Evolutionary conservation across 352 stramenopile genomes (phyloP).

Genomic region (Saprolegnia parasitica): DNA sequence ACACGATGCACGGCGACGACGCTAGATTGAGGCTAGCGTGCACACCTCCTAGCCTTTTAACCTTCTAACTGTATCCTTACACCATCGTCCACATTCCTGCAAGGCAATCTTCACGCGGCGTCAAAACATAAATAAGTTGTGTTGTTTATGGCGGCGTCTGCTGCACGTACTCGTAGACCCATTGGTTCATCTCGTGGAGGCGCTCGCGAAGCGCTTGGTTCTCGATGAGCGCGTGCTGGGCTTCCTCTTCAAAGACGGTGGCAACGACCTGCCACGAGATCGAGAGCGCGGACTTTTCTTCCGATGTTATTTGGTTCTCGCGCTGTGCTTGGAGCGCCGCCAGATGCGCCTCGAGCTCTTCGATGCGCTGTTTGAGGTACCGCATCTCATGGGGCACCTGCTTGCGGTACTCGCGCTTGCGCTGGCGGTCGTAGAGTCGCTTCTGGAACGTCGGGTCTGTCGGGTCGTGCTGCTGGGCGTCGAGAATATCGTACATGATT

Average conservation of each 20-base stretch:
- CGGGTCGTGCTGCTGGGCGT: conserved; percentile 8
- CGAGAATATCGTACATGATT: conserved; percentile 15
- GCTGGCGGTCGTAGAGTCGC: conserved; percentile 7
- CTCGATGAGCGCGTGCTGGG: not conserved
- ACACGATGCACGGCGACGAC: no score
- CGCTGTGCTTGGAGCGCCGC: not conserved
- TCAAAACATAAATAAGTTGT: no score
- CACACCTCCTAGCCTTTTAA: no score
- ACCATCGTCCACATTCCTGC: no score
- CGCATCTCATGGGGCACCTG: conserved; percentile 8
- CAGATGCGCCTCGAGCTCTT: conserved; percentile 1
- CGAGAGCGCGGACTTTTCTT: not conserved
- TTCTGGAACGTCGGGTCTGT: conserved; percentile 7
- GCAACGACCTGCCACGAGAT: conserved; percentile 15
- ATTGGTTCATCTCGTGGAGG: conserved; percentile 10
- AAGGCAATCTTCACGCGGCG: no score
- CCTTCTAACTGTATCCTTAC: no score
- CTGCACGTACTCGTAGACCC: not conserved
- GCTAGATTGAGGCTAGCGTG: no score
- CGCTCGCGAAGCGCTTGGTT: conserved; percentile 1
- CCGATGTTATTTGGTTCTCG: not conserved
- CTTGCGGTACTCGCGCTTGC: conserved; percentile 14
- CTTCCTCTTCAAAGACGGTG: conserved; percentile 5
- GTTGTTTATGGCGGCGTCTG: no score
- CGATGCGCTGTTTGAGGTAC: conserved; percentile 6